phyloP scores from a whole-genome alignment of 495 filamentous ascomycete species.

The Haplographium delicatum region DNA sequence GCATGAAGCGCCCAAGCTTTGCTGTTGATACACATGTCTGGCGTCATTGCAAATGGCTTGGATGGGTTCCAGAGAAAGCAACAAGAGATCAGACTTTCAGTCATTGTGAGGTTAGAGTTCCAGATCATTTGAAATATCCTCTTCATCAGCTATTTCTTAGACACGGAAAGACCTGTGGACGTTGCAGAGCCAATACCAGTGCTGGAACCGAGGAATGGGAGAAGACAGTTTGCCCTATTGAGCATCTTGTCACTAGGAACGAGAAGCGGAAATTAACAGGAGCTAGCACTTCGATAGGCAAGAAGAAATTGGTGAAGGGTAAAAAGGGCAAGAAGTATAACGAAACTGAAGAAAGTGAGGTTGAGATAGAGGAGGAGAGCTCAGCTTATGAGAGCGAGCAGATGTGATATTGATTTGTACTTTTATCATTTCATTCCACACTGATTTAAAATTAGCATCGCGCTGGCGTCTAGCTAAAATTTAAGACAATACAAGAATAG shows the following conservation, averaged over 20 bases:
- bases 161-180: slow-evolving; percentile 75
- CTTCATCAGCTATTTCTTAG: slow-evolving; percentile 83
- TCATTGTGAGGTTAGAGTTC: slow-evolving; percentile 77
- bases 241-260: slow-evolving; percentile 32
- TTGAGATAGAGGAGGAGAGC: not conserved
- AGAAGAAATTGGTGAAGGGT: not conserved
- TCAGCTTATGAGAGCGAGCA: not conserved
- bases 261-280: slow-evolving; percentile 13
- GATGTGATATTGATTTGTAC: not conserved
- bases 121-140: slow-evolving; percentile 81
- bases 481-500: too few species aligned
- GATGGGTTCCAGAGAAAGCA: slow-evolving; percentile 67
- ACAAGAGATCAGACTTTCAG: slow-evolving; percentile 66
- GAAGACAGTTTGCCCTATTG: slow-evolving; percentile 38
- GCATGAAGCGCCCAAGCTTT: slow-evolving; percentile 69
- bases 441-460: not conserved
- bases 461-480: not conserved
- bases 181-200: slow-evolving; percentile 61
- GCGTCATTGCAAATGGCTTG: slow-evolving; percentile 76
- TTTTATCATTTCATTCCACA: not conserved
- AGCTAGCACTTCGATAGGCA: not conserved
- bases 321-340: slow-evolving; percentile 9
- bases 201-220: slow-evolving; percentile 41
- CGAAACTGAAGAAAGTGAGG: slow-evolving; percentile 4
- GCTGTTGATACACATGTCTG: slow-evolving; percentile 85